These are phyloP conservation scores for Isabelozyma rhagii DNA, from an alignment of 805 yeast species.

Conservation along the genomic window DNA sequence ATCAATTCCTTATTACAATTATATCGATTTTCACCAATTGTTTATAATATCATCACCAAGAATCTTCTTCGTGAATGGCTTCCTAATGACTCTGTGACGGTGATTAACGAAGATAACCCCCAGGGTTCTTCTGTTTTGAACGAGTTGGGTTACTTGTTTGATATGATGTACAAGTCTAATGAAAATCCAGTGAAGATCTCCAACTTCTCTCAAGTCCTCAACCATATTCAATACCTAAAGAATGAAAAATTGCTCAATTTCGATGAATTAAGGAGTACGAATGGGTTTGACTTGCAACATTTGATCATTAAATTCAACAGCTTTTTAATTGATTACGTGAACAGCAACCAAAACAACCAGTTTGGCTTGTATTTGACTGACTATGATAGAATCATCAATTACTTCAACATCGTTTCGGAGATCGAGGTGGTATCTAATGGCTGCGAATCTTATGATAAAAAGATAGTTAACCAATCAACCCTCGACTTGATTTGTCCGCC, in stretches of 20 bases:
- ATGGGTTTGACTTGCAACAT: conserved; percentile 41
- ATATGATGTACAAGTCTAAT: conserved; percentile 81
- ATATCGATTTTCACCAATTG: conserved; percentile 69
- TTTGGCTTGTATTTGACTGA: conserved; percentile 2
- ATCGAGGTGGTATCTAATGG: conserved; percentile 38
- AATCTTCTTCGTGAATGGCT: conserved; percentile 50
- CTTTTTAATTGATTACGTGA: conserved; percentile 53
- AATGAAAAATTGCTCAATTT: conserved; percentile 51
- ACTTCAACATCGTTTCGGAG: conserved; percentile 44
- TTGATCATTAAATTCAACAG: conserved; percentile 54
- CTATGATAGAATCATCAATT: conserved; percentile 19
- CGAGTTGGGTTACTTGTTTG: conserved; percentile 85
- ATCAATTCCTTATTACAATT: conserved; percentile 74
- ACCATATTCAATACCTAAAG: conserved; percentile 43
- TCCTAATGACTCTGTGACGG: conserved; percentile 34
- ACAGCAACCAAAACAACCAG: conserved; percentile 45
- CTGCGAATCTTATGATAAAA: conserved; percentile 36
- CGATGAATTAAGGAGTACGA: conserved; percentile 43
- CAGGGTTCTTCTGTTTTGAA: conserved; percentile 58
- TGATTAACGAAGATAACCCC: conserved; percentile 23
- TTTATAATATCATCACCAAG: conserved; percentile 62
- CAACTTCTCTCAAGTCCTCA: conserved; percentile 56
- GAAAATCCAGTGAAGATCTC: conserved; percentile 80
- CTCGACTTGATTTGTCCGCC: conserved; percentile 45
- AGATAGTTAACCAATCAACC: conserved; percentile 32